Evolutionary conservation across 768 basidiomycete species (phyloP), one percentile per base, ranked within the genome.

Genomic region (Panus rudis): DNA sequence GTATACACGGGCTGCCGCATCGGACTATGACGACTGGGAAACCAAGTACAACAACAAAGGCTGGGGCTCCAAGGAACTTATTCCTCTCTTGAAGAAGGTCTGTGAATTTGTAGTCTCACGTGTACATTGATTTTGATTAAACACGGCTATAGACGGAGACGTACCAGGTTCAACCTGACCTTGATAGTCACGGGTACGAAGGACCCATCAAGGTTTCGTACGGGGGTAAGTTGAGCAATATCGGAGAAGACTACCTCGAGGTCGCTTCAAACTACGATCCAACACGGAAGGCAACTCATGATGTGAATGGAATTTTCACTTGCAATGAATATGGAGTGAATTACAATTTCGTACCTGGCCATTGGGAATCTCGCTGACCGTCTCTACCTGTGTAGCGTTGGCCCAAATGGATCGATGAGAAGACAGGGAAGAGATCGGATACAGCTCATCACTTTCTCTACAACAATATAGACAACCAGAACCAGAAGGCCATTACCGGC

Each of bases 21-120:
- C 77, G 0, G 79, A 82, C 52, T 79, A 73, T 38, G 76, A 82
- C 48, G 73, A 74, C 42, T 80, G 78, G 79, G 71, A 71, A 27
- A 49, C 40, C 3, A 54, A 66, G 1, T 55, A 72, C 24, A 67
- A 67, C 2, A 79, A 80, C 52, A 55, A 68, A 6, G 80, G 78
- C 1, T 82, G 80, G 80, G 62, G 76, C 3, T 71, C 75, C 0
- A 63, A 67, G 41, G 61, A 75, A 28, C 49, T 82, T 4, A 69
- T 80, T 27, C 78, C 80, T 0, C 58, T 79, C 11, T 46, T 78
- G 22, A 70, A 64, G 42, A 78, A 79, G 67, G 33, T 35, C 7
- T 16, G 33, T 35, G 33, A 17, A 8, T 20, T 35, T 7, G 8
- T 7, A 14, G n/a, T 7, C 8, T 8, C n/a, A 14, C n/a, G 16